Base-by-base conservation (phyloP, 225 moss, liverwort and hornwort species). In the Rhytidiadelphus loreus region DNA sequence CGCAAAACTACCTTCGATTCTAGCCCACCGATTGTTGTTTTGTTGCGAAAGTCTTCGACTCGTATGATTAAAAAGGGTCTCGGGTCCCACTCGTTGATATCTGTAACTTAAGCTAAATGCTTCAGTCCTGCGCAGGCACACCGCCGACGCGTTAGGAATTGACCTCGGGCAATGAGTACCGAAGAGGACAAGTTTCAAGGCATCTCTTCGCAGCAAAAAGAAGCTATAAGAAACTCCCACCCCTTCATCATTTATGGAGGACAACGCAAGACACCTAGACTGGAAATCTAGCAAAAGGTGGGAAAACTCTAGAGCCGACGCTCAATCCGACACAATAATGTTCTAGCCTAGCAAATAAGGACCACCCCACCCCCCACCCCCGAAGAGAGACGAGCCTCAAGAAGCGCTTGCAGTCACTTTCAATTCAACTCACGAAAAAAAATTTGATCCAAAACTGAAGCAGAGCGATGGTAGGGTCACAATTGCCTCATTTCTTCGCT, bases 391-490 rank as follows among this genome's bases (percentile, higher is more conserved):
- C 28, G 33, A 56, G 44, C 56, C 32, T 87, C 56, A 70, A 4
- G 69, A 44, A 81, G 68, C 57, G 25, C 66, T 86, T 70, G 82
- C 55, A 32, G 6, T 50, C 87, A 29, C 78, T 57, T 43, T n/a
- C 70, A 63, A 65, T 65, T 60, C n/a, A 44, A 83, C 20, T 35
- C 26, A 4, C 43, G 55, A n/a, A 32, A 58, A 35, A 50, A 30
- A 73, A 61, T 23, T 74, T 13, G 24, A 76, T 56, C 30, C 6
- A 33, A 57, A 88, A 77, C 64, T 41, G 50, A 79, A 86, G 86
- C 83, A 92, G 83, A 90, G 83, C 71, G 10, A 57, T 35, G 86
- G 83, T 68, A 92, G 73, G 90, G 70, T 88, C 88, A 33, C 64
- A 43, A 65, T 77, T 37, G 75, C 73, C 13, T 44, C 77, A 68